Evolutionary conservation across 2,329 filamentous ascomycete genomes (phyloP).

Genomic region (Trichoderma atroviride): DNA sequence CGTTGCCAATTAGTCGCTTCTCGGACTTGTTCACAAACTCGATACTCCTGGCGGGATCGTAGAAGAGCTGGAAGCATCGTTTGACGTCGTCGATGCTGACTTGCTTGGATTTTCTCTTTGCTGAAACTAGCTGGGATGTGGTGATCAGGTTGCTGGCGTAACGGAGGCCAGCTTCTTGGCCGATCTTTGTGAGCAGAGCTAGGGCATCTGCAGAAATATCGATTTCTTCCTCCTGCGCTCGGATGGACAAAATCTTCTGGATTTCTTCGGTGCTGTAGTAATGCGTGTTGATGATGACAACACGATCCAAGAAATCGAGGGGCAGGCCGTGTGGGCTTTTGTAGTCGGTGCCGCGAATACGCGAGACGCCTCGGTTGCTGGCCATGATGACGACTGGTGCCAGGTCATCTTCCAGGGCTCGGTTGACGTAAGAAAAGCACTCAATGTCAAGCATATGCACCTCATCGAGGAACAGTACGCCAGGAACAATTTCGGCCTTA

Average conservation of each 20-base stretch:
- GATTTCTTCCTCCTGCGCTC: constrained; percentile 94
- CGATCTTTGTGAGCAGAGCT: constrained; percentile 92
- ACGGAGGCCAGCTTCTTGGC: constrained; percentile 84
- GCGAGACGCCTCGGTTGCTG: constrained; percentile 88
- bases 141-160: constrained; percentile 99
- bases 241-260: constrained; percentile 86
- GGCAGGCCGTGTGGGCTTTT: constrained; percentile 90
- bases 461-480: constrained; percentile 97
- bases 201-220: constrained; percentile 88
- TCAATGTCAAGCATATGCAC: constrained; percentile 99
- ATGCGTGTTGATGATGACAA: constrained; percentile 94
- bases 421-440: constrained; percentile 98
- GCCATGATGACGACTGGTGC: constrained; percentile 99
- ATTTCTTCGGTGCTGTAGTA: constrained; percentile 83
- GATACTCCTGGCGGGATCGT: constrained; percentile 83
- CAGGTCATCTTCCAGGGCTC: constrained; percentile 90
- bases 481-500: constrained; percentile 96
- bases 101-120: constrained; percentile 83
- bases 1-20: constrained; percentile 87
- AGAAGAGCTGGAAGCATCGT: constrained; percentile 91
- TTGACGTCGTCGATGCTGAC: constrained; percentile 88
- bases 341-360: constrained; percentile 92
- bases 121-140: constrained; percentile 82
- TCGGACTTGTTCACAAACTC: constrained; percentile 90
- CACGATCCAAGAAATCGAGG: constrained; percentile 91